Conservation (phyloP, 768 basidiomycete genomes). For the Boletus sp. region DNA sequence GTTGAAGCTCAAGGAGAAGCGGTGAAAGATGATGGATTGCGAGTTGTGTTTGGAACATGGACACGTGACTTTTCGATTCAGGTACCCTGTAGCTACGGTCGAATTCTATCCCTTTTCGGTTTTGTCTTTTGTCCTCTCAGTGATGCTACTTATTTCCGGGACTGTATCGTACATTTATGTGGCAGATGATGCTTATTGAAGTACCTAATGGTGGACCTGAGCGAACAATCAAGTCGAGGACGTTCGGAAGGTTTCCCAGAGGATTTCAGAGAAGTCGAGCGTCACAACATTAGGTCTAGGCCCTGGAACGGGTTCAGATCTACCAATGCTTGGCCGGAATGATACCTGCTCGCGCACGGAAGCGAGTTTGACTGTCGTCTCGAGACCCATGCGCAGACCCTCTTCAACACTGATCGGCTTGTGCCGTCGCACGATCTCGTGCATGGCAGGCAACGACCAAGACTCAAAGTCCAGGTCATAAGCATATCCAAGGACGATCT, state of each 20-base stretch:
- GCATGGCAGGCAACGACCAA: conserved; percentile 39
- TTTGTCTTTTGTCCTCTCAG: background rate
- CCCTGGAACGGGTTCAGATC: background rate
- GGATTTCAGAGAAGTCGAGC: background rate
- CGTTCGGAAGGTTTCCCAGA: background rate
- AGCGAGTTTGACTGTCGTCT: conserved; percentile 11
- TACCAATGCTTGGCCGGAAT: background rate
- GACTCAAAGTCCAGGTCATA: conserved; percentile 21
- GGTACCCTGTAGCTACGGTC: background rate
- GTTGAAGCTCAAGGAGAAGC: conserved; percentile 71
- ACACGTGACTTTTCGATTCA: background rate
- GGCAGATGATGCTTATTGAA: background rate
- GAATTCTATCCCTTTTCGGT: background rate
- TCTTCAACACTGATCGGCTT: conserved; percentile 23
- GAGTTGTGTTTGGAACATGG: background rate
- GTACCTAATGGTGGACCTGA: background rate
- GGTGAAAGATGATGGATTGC: conserved; percentile 36
- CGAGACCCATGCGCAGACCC: conserved; percentile 26
- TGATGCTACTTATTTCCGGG: no score
- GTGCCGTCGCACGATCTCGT: conserved; percentile 22
- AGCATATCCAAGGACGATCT: conserved; percentile 30
- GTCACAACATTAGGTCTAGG: background rate
- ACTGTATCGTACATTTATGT: background rate
- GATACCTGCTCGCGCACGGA: conserved; percentile 8
- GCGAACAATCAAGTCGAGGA: background rate